Percentiles rank a stretch among this genome's conserved stretches.
Evolutionary conservation across 2,329 filamentous ascomycete genomes (phyloP).

Genomic region (Aspergillus uvarum): DNA sequence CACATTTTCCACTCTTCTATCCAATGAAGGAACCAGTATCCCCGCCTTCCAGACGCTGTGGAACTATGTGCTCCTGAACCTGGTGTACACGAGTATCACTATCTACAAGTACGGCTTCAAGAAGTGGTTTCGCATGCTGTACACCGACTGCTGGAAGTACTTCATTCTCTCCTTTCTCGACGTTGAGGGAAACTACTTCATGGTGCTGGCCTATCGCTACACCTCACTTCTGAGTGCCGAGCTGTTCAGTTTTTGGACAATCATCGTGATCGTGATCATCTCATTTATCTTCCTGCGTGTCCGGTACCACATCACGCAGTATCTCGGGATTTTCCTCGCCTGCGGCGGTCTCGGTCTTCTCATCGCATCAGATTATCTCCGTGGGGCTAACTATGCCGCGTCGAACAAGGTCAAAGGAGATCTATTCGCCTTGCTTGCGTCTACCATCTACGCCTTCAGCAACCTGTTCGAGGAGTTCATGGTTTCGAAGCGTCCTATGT

Average conservation of each 20-base stretch:
- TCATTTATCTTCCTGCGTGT: constrained; percentile 56
- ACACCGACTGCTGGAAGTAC: constrained; percentile 84
- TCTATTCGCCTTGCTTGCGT: constrained; percentile 82
- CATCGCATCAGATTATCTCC: constrained; percentile 82
- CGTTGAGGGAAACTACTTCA: constrained; percentile 96
- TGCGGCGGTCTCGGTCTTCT: constrained; percentile 86
- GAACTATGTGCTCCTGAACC: constrained; percentile 80
- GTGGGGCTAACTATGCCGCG: constrained; percentile 60
- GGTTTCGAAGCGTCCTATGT: constrained; percentile 78
- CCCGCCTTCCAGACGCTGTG: constrained; percentile 94
- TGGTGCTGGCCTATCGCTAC: constrained; percentile 86
- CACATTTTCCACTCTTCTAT: constrained; percentile 78
- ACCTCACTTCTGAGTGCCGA: constrained; percentile 90
- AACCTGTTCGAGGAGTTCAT: constrained; percentile 95
- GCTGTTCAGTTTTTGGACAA: constrained; percentile 97
- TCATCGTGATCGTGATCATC: constrained; percentile 82
- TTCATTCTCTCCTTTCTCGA: constrained; percentile 88
- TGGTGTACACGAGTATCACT: constrained; percentile 77
- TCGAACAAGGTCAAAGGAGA: constrained; percentile 81
- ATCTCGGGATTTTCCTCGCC: constrained; percentile 81
- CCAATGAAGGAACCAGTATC: constrained; percentile 68
- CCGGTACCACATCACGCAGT: constrained; percentile 80
- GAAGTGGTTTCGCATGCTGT: constrained; percentile 63
- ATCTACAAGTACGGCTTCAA: constrained; percentile 74
- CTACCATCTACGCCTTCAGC: constrained; percentile 82